Conservation (phyloP, 805 yeast genomes). For the Wickerhamiella dianesei region DNA sequence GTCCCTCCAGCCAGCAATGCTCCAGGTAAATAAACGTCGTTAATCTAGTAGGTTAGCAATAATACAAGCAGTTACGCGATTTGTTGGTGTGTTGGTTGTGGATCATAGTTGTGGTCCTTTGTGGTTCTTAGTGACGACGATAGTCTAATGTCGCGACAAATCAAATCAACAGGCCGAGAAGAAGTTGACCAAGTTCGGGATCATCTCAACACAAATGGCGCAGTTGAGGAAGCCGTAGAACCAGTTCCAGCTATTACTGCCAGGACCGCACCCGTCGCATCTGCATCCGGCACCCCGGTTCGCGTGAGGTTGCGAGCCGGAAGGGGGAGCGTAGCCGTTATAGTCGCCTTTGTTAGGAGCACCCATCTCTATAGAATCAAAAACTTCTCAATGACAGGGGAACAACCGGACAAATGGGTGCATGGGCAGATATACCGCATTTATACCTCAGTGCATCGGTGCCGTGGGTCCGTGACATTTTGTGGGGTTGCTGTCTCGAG, state of each 20-base stretch:
- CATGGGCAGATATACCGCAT: not conserved
- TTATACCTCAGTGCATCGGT: not conserved
- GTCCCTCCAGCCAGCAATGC: too few relatives aligned
- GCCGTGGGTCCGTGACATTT: not conserved
- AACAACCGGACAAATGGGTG: too few relatives aligned
- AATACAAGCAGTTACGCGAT: too few relatives aligned
- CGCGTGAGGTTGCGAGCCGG: not conserved
- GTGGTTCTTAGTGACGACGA: too few relatives aligned
- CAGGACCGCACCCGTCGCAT: conserved; percentile 3
- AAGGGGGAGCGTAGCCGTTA: not conserved
- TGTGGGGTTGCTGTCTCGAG: not conserved
- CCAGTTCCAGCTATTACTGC: conserved; percentile 12
- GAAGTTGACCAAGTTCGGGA: conserved; percentile 4
- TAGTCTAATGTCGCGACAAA: too few relatives aligned
- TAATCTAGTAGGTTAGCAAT: too few relatives aligned
- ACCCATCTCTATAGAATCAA: too few relatives aligned
- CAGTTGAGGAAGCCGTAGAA: conserved; percentile 13
- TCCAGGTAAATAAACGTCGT: too few relatives aligned
- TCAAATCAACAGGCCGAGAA: not conserved
- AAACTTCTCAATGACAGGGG: too few relatives aligned
- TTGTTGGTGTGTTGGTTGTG: too few relatives aligned
- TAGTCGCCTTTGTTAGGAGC: not conserved
- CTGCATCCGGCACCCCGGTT: not conserved
- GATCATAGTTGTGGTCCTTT: too few relatives aligned
- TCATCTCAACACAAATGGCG: conserved; percentile 13